phyloP scores from a whole-genome alignment of 352 stramenopile species.

The Pythium folliculosum region DNA sequence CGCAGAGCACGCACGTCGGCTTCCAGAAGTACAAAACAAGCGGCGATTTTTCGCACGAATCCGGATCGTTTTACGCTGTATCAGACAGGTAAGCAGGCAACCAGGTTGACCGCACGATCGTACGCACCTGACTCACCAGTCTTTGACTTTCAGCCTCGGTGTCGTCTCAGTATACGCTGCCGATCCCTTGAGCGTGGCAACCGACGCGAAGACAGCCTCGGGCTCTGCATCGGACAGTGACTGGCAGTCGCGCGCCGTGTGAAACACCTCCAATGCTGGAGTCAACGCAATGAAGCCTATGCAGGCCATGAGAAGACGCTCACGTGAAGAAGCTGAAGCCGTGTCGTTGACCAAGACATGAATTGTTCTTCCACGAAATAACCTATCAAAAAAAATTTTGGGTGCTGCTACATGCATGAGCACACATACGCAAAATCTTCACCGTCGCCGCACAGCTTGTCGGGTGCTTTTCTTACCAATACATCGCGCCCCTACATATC shows the following conservation, averaged over 20 bases:
- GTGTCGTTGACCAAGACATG: neutral
- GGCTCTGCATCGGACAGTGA: neutral
- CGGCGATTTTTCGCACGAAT: constrained; percentile 65
- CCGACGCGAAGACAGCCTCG: constrained; percentile 5
- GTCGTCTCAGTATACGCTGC: constrained; percentile 56
- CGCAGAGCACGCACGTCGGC: constrained; percentile 21
- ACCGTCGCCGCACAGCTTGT: neutral
- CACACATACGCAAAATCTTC: neutral
- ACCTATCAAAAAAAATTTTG: neutral
- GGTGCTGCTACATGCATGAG: no score
- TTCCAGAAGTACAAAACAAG: constrained; percentile 67
- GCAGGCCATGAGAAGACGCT: neutral
- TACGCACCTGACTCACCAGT: neutral
- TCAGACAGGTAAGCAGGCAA: constrained; percentile 65
- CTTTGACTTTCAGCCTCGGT: constrained; percentile 33
- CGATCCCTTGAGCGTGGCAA: constrained; percentile 15
- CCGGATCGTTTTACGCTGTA: constrained; percentile 52
- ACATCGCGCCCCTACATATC: neutral
- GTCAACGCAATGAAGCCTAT: neutral
- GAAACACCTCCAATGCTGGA: neutral
- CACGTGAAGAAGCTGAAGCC: neutral
- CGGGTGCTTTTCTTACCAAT: neutral
- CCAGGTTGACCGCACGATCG: neutral
- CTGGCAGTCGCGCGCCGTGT: constrained; percentile 29
- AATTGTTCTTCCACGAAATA: neutral